Percentiles rank a stretch among this genome's conserved stretches.
phyloP scores from a whole-genome alignment of 192 early-diverging fungal genomes.

The Coemansia sp. region DNA sequence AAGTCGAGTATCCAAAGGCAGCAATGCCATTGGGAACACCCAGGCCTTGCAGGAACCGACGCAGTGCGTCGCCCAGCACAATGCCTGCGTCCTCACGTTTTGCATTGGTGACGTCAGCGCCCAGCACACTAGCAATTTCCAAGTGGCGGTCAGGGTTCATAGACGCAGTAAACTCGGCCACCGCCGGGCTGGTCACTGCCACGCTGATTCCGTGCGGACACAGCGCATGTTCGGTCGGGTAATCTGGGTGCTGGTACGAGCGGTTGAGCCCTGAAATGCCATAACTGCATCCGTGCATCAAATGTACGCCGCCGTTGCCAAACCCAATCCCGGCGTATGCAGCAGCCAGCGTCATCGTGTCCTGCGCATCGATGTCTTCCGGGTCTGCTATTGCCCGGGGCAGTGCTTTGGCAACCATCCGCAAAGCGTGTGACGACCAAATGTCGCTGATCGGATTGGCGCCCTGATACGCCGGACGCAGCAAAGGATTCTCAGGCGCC shows the following conservation, averaged over 20 bases:
- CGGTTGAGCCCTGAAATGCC: slow-evolving; percentile 85
- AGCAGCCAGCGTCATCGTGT: slow-evolving; percentile 83
- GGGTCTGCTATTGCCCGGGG: slow-evolving; percentile 69
- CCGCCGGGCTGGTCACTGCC: slow-evolving; percentile 86
- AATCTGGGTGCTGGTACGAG: slow-evolving; percentile 77
- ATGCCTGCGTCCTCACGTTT: slow-evolving; percentile 70
- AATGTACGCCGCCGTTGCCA: slow-evolving; percentile 85
- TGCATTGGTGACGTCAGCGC: slow-evolving; percentile 63
- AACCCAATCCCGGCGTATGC: slow-evolving; percentile 90
- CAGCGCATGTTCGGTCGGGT: slow-evolving; percentile 70
- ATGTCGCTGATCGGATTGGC: slow-evolving; percentile 91
- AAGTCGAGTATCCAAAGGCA: slow-evolving; percentile 70
- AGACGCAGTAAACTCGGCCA: slow-evolving; percentile 78
- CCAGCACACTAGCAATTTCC: slow-evolving; percentile 74
- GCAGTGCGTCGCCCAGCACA: slow-evolving; percentile 71
- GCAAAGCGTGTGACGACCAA: slow-evolving; percentile 77
- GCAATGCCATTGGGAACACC: slow-evolving; percentile 81
- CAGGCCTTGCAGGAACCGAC: slow-evolving; percentile 69
- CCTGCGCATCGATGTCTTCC: slow-evolving; percentile 66
- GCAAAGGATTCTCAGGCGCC: slow-evolving; percentile 74
- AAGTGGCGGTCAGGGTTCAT: slow-evolving; percentile 83
- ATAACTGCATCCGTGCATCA: slow-evolving; percentile 81
- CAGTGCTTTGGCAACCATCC: slow-evolving; percentile 77
- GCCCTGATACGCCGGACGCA: slow-evolving; percentile 88
- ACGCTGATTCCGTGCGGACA: slow-evolving; percentile 82